phyloP scores from a whole-genome alignment of 805 yeast species.

The Peterozyma toletana region DNA sequence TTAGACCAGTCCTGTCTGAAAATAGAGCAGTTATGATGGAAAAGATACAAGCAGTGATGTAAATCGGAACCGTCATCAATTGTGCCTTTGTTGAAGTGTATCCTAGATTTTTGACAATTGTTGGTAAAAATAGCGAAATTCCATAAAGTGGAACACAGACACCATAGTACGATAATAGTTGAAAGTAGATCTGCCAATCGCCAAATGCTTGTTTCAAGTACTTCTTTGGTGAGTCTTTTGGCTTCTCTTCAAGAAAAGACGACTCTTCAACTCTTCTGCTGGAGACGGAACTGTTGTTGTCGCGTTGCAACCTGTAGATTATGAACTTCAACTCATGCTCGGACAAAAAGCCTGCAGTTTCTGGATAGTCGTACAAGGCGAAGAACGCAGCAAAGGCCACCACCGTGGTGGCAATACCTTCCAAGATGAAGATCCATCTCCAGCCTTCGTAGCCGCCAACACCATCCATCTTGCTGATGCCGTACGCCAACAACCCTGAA shows the following conservation, averaged over 20 bases:
- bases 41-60: conserved; percentile 21
- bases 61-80: conserved; percentile 32
- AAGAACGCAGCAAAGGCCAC: conserved; percentile 21
- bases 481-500: conserved; percentile 46
- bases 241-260: too few species aligned
- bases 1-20: conserved; percentile 19
- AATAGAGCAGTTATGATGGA: conserved; percentile 21
- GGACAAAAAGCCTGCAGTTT: conserved; percentile 30
- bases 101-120: conserved; percentile 25
- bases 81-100: conserved; percentile 25
- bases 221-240: too few species aligned
- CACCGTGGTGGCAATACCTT: conserved; percentile 37
- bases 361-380: conserved; percentile 32
- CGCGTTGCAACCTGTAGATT: conserved; percentile 26
- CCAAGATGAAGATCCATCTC: conserved; percentile 51
- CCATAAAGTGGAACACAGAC: conserved; percentile 5
- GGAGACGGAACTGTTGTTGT: conserved; percentile 7
- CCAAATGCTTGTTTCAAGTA: too few species aligned
- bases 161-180: too few species aligned
- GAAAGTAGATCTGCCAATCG: conserved; percentile 13
- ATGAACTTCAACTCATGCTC: conserved; percentile 31
- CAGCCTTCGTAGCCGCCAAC: conserved; percentile 9
- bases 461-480: conserved; percentile 25
- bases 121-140: conserved; percentile 25
- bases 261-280: too few species aligned